These are phyloP conservation scores for Iris macrosiphon DNA, from an alignment of 106 monocot species.

Conservation along the genomic window DNA sequence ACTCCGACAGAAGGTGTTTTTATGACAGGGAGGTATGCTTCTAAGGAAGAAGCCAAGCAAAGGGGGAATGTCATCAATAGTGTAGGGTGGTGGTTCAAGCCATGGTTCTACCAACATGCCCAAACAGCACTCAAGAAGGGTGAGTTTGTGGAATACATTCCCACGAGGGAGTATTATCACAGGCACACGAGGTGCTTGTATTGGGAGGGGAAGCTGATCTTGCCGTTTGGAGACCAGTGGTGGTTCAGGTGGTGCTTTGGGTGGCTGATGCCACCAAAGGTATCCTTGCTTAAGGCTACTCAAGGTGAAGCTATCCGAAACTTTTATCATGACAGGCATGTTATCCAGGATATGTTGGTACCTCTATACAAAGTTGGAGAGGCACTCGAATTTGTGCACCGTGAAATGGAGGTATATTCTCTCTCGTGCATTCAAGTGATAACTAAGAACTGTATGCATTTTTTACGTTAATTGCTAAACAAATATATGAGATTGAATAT, in stretches of 20 bases:
- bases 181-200: constrained; percentile 25
- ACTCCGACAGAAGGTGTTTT: constrained; percentile 17
- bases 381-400: constrained; percentile 12
- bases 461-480: no score
- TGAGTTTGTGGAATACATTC: constrained; percentile 31
- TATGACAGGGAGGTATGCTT: constrained; percentile 27
- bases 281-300: constrained; percentile 34
- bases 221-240: constrained; percentile 32
- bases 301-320: constrained; percentile 27
- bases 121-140: constrained; percentile 19
- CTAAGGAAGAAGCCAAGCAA: constrained; percentile 25
- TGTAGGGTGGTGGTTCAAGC: constrained; percentile 20
- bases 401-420: constrained; percentile 14
- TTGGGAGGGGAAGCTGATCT: constrained; percentile 31
- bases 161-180: constrained; percentile 25
- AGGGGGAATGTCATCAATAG: constrained; percentile 27
- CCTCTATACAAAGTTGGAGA: constrained; percentile 20
- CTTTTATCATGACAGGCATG: constrained; percentile 25
- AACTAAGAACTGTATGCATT: not conserved
- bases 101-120: constrained; percentile 24
- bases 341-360: constrained; percentile 25
- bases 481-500: no score
- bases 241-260: constrained; percentile 38
- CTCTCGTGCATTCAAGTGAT: not conserved
- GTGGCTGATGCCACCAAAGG: constrained; percentile 42